Evolutionary conservation across 495 filamentous ascomycete genomes (phyloP), one percentile per base, ranked within the genome.

Genomic region (Daldinia concentrica): DNA sequence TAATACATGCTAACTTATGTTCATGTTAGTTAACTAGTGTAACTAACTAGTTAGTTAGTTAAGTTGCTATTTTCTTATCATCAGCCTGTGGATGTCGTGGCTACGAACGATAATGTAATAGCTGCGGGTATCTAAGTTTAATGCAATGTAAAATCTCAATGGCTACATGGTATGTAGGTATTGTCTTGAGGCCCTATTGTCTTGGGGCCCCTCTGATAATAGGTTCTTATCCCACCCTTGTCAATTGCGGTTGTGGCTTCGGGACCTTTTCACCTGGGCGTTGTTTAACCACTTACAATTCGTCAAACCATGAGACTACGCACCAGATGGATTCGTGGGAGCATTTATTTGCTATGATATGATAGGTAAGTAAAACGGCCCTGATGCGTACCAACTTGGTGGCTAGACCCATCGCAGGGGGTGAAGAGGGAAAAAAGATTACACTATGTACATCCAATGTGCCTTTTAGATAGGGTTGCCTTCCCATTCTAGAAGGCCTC

Each of bases 401-500:
- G 19, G 43, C 43, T 11, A 24, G 43, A 24, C 43, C 43, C 9
- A 48, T 48, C 19, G 4, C 43, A 48, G 19, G 43, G 41, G 17
- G 9, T 9, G 8, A 19, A 45, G 22, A 17, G n/a, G n/a, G 3
- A 43, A 19, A 45, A 6, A 22, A 45, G 15, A 45, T 5, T 22
- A 45, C n/a, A n/a, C n/a, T n/a, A n/a, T n/a, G n/a, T n/a, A n/a
- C 41, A 45, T 19, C 41, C n/a, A 45, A 19, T 45, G 41, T 45
- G n/a, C 3, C 41, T 48, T 30, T 62, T 62, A 69, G 71, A 71
- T 74, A 67, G 67, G 71, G 8, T 39, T 62, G 64, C 76, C 76
- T 78, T 78, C 76, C 76, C 52, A 60, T 76, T 78, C 76, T 62
- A 78, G 76, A 74, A 74, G 37, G 43, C 41, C 58, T 64, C 68